Conservation (phyloP, 345 rosid species). For the Draba incana region DNA sequence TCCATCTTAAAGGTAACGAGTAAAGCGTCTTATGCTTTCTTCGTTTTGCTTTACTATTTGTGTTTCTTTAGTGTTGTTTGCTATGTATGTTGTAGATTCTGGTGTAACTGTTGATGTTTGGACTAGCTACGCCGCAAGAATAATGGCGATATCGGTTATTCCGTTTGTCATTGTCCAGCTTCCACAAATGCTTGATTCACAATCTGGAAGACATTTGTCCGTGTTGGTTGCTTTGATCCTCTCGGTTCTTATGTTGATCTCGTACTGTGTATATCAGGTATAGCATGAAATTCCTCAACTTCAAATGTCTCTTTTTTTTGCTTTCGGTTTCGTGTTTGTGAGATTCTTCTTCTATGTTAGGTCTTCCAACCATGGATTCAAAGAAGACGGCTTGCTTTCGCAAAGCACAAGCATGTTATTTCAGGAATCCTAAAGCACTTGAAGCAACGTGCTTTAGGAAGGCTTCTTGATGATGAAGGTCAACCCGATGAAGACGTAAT, state of each 20-base stretch:
- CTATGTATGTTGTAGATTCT: conserved; percentile 47
- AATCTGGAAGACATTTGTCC: conserved; percentile 71
- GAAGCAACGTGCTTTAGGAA: conserved; percentile 67
- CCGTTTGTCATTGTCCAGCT: conserved; percentile 88
- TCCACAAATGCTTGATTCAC: conserved; percentile 67
- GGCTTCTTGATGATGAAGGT: conserved; percentile 63
- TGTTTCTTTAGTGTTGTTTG: not conserved
- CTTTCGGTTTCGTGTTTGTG: conserved; percentile 9
- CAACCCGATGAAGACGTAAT: conserved; percentile 56
- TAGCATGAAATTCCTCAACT: not conserved
- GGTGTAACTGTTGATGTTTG: conserved; percentile 77
- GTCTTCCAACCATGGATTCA: conserved; percentile 92
- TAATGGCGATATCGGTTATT: conserved; percentile 79
- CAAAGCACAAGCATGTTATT: conserved; percentile 71
- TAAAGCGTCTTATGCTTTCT: not conserved
- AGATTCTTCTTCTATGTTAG: conserved; percentile 38
- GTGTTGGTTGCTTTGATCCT: conserved; percentile 67
- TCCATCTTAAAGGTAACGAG: conserved; percentile 55
- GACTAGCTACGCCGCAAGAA: conserved; percentile 84
- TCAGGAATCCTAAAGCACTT: conserved; percentile 74
- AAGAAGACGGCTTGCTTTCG: conserved; percentile 71
- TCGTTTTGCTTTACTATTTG: not conserved
- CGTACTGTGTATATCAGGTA: conserved; percentile 96
- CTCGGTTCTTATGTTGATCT: conserved; percentile 59
- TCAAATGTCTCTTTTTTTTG: not conserved